Evolutionary conservation across 495 filamentous ascomycete genomes (phyloP).

Genomic region (Parathielavia hyrcaniae): DNA sequence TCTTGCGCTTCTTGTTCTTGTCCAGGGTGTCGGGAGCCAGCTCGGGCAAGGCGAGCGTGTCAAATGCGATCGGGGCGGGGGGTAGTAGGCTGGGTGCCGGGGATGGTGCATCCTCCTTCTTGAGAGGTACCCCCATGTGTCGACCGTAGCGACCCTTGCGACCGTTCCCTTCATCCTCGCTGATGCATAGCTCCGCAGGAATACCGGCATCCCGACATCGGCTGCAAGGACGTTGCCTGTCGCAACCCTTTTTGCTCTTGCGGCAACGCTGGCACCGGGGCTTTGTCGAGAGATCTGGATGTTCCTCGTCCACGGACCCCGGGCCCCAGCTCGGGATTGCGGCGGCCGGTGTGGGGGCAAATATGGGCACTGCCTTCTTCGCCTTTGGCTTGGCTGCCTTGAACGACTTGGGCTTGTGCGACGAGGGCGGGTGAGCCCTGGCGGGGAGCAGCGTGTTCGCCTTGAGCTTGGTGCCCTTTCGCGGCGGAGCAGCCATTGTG

Average conservation of each 20-base stretch:
- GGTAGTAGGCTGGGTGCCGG: constrained; percentile 33
- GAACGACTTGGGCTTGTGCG: constrained; percentile 35
- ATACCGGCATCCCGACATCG: constrained; percentile 95
- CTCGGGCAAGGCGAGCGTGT: constrained; percentile 1
- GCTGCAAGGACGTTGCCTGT: constrained; percentile 88
- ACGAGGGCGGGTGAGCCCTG: constrained; percentile 30
- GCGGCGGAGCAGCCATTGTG: constrained; percentile 34
- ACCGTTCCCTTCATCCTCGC: constrained; percentile 93
- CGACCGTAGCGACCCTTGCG: constrained; percentile 93
- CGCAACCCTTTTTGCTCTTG: constrained; percentile 99
- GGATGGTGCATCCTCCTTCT: constrained; percentile 48
- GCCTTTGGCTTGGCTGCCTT: constrained; percentile 51
- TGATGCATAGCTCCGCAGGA: constrained; percentile 83
- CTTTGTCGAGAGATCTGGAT: constrained; percentile 86
- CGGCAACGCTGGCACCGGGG: constrained; percentile 96
- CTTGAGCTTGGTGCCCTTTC: constrained; percentile 41
- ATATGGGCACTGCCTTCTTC: constrained; percentile 45
- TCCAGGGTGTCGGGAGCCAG: constrained; percentile 21
- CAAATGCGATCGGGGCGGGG: constrained; percentile 35
- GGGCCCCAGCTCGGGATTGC: constrained; percentile 64
- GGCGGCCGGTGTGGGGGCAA: constrained; percentile 61
- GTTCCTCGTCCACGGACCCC: constrained; percentile 64
- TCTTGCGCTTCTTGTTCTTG: constrained; percentile 48
- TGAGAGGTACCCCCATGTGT: constrained; percentile 91
- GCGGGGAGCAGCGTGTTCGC: constrained; percentile 26